These are phyloP conservation scores for Datisca glomerata DNA, from an alignment of 306 rosid species.

Conservation along the genomic window DNA sequence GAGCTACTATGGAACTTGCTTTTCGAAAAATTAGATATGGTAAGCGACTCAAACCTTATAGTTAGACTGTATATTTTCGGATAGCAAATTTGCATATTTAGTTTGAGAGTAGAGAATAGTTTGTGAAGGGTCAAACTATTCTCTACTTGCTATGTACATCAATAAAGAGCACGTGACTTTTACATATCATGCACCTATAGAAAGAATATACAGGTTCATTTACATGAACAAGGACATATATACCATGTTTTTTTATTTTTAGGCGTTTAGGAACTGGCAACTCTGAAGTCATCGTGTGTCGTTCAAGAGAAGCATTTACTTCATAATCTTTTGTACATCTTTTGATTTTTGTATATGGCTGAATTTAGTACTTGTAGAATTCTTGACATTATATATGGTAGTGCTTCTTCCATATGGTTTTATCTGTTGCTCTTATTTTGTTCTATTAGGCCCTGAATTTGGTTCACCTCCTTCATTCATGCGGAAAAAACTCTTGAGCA, in stretches of 20 bases:
- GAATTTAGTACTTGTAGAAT: neutral
- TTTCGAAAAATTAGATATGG: slow-evolving; percentile 69
- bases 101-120: neutral
- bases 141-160: no score
- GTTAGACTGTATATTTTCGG: slow-evolving; percentile 4
- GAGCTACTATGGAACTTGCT: slow-evolving; percentile 83
- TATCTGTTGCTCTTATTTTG: slow-evolving; percentile 9
- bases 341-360: neutral
- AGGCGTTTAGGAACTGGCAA: no score
- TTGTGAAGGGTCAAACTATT: no score
- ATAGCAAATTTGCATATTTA: neutral
- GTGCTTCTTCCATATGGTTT: slow-evolving; percentile 5
- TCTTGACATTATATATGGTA: no score
- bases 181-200: no score
- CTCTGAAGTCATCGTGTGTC: no score
- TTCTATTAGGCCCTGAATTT: slow-evolving; percentile 71
- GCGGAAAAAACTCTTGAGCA: slow-evolving; percentile 58
- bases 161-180: no score
- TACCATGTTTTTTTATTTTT: no score
- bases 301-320: no score
- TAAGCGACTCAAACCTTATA: slow-evolving; percentile 20
- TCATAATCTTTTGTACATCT: slow-evolving; percentile 1
- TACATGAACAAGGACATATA: no score
- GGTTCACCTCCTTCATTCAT: slow-evolving; percentile 70
- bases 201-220: no score